Percentiles rank a stretch among this genome's conserved stretches.
Evolutionary conservation across 225 moss, liverwort and hornwort species (phyloP).

Genomic region (Bryoerythrophyllum caledonicum): DNA sequence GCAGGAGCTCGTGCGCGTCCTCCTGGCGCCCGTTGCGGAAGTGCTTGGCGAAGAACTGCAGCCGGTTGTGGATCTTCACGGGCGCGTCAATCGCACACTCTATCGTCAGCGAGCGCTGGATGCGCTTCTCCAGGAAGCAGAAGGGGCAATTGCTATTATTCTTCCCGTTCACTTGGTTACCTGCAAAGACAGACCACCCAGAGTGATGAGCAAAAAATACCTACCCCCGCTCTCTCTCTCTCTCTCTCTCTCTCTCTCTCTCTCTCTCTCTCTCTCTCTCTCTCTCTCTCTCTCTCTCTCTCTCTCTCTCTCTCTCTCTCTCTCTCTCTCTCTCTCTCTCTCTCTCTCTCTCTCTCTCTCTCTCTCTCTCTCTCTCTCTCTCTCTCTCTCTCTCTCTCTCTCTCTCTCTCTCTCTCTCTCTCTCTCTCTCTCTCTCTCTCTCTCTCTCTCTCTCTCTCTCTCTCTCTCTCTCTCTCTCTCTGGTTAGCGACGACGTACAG

Average conservation of each 20-base stretch:
- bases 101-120: constrained; percentile 59
- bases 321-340: too few relatives aligned
- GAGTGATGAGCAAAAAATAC: constrained; percentile 15
- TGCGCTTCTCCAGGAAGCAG: constrained; percentile 82
- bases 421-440: background rate
- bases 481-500: constrained; percentile 41
- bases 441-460: too few relatives aligned
- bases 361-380: too few relatives aligned
- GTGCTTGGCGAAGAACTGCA: constrained; percentile 73
- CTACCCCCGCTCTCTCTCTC: too few relatives aligned
- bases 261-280: too few relatives aligned
- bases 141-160: constrained; percentile 75
- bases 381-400: too few relatives aligned
- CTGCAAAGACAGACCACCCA: constrained; percentile 55
- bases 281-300: too few relatives aligned
- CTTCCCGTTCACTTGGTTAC: constrained; percentile 64
- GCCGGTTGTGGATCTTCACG: constrained; percentile 62
- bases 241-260: too few relatives aligned
- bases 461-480: too few relatives aligned
- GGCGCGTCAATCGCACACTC: constrained; percentile 67
- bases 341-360: too few relatives aligned
- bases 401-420: too few relatives aligned
- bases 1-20: constrained; percentile 83
- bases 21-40: constrained; percentile 85
- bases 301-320: too few relatives aligned